Conservation (phyloP, 306 rosid genomes). For the Prinsepia uniflora region DNA sequence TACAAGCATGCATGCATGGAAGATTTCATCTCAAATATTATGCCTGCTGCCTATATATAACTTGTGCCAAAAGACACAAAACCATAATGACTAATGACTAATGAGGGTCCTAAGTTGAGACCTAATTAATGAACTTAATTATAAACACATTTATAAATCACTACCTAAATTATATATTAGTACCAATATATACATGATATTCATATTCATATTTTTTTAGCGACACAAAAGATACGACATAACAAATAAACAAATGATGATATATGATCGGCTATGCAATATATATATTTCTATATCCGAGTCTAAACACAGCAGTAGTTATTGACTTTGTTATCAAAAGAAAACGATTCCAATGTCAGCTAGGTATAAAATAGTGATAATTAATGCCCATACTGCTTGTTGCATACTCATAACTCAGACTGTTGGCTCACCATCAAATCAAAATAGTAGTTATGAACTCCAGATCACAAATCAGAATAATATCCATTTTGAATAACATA, state of each 20-base stretch:
- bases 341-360: background rate
- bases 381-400: background rate
- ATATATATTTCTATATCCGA: too few species aligned
- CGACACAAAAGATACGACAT: too few species aligned
- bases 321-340: background rate
- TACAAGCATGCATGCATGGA: slow-evolving; percentile 7
- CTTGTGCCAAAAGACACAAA: too few species aligned
- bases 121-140: background rate
- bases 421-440: background rate
- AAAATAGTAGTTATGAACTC: background rate
- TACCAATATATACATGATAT: too few species aligned
- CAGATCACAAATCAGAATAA: slow-evolving; percentile 4
- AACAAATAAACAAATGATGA: too few species aligned
- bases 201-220: too few species aligned
- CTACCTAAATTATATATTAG: too few species aligned
- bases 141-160: too few species aligned
- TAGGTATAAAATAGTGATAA: background rate
- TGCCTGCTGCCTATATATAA: too few species aligned
- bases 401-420: background rate
- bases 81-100: too few species aligned
- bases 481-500: background rate
- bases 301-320: background rate
- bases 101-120: background rate
- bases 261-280: too few species aligned
- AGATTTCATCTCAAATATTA: background rate